Evolutionary conservation across 163 green algal species (phyloP), one percentile per base, ranked within the genome.

Genomic region (Picocystis sp.): DNA sequence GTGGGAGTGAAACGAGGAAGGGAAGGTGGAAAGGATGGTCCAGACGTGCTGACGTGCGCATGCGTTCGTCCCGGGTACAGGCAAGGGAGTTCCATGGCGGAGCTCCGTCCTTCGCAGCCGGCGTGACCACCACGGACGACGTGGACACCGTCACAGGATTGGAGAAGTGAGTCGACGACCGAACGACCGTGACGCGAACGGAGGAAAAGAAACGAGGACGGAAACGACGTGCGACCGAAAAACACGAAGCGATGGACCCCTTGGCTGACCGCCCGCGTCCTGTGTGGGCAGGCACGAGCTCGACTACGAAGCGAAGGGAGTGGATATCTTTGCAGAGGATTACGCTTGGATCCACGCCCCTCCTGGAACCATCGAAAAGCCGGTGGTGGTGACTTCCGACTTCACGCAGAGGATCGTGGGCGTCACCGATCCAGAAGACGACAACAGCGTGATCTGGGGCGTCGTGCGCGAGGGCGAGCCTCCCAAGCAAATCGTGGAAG

Each of bases 401-500:
- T 80, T 79, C 50, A 47, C 49, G 21, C 69, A 88, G 51, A 60
- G 81, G 24, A 76, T 91, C 47, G 79, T 91, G 22, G 81, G 81
- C 11, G 77, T 84, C 22, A 68, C 74, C 11, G 81, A 91, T 59
- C 81, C 79, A 6, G 77, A 86, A 50, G 81, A 91, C 59, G 81
- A 91, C 65, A 83, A 67, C 23, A 74, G 82, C 49, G 69, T 87
- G 22, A 62, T 69, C 17, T 91, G 81, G 81, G 77, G 75, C 34
- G 62, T 73, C 14, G 73, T 91, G 33, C 61, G 82, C 64, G 75
- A 81, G 29, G 72, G 73, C 14, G 56, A 84, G 47, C 65, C 77
- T 13, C 79, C 81, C 15, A 85, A 80, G 64, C 73, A 87, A 63
- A 79, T 91, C 47, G 73, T 88, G 14, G 79, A 88, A 56, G 75